Conservation (phyloP, 2,329 filamentous ascomycete species). For the Arthrobotrys megalospora region DNA sequence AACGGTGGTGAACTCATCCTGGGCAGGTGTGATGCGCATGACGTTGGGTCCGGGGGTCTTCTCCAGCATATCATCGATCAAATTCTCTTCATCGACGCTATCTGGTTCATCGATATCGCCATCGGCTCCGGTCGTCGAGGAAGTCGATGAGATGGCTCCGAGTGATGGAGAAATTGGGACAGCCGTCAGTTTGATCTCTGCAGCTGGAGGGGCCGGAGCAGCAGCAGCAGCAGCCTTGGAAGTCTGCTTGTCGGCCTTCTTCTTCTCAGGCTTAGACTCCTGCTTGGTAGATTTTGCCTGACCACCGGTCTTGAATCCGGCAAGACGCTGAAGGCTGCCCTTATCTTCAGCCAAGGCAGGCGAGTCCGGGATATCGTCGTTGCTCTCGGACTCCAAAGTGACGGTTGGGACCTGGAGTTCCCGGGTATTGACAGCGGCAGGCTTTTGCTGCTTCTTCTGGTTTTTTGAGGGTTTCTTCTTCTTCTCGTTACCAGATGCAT, state of each 20-base stretch:
- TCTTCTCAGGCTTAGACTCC: slow-evolving; percentile 51
- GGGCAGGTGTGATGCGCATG: slow-evolving; percentile 50
- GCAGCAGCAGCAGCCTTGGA: slow-evolving; percentile 35
- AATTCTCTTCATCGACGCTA: slow-evolving; percentile 47
- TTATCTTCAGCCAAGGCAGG: slow-evolving; percentile 47
- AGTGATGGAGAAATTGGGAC: slow-evolving; percentile 51
- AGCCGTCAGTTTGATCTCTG: slow-evolving; percentile 43
- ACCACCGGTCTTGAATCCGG: slow-evolving; percentile 46
- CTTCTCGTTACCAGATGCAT: slow-evolving; percentile 51
- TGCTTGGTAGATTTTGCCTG: slow-evolving; percentile 43
- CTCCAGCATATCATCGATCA: slow-evolving; percentile 57
- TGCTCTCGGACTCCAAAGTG: slow-evolving; percentile 34
- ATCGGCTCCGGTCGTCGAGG: slow-evolving; percentile 57
- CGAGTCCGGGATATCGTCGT: slow-evolving; percentile 43
- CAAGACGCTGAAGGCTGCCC: slow-evolving; percentile 57
- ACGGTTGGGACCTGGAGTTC: slow-evolving; percentile 56
- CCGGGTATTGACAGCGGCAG: background rate
- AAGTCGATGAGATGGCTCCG: slow-evolving; percentile 55
- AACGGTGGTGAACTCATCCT: slow-evolving; percentile 58
- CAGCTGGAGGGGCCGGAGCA: slow-evolving; percentile 8
- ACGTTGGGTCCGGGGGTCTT: slow-evolving; percentile 50
- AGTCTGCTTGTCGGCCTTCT: slow-evolving; percentile 54
- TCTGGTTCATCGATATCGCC: slow-evolving; percentile 57
- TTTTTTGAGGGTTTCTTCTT: slow-evolving; percentile 55
- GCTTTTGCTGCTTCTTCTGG: slow-evolving; percentile 50